Conservation (phyloP, 2,329 filamentous ascomycete species). For the Trichocomaceae sp. region DNA sequence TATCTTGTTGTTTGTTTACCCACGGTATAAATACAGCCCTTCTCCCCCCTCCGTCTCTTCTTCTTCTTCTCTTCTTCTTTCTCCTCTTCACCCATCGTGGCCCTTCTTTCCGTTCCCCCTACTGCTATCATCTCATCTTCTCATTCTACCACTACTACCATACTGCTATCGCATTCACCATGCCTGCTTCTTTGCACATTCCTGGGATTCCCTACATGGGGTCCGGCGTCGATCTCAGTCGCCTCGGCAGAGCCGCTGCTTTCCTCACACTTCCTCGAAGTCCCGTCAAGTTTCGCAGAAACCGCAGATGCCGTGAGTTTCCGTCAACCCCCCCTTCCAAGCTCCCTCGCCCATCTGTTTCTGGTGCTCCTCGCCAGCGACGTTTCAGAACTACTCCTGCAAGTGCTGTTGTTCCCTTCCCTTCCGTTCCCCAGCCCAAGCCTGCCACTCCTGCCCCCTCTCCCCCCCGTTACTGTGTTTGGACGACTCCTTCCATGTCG, state of each 20-base stretch:
- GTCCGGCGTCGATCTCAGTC: background rate
- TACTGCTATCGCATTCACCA: constrained; percentile 12
- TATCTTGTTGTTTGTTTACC: background rate
- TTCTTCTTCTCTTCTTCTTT: constrained; percentile 3
- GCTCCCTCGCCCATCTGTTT: background rate
- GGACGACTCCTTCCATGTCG: constrained; percentile 6
- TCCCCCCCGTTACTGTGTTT: constrained; percentile 3
- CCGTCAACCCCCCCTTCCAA: background rate
- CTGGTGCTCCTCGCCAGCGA: constrained; percentile 11
- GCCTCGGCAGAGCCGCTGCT: constrained; percentile 12
- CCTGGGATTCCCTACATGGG: constrained; percentile 15
- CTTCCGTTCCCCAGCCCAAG: constrained; percentile 7
- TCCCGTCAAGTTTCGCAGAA: constrained; percentile 11
- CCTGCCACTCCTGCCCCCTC: constrained; percentile 5
- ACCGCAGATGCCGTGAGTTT: constrained; percentile 1
- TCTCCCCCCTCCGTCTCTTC: background rate
- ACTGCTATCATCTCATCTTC: constrained; percentile 5
- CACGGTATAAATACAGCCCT: background rate
- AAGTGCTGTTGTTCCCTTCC: constrained; percentile 11
- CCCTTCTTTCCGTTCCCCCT: background rate
- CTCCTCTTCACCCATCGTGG: background rate
- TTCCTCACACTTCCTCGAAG: constrained; percentile 11
- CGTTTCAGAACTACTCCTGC: constrained; percentile 14
- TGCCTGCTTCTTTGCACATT: constrained; percentile 18
- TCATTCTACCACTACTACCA: background rate